Base-by-base conservation (phyloP, 805 yeast species). In the Jamesozyma lodderae region DNA sequence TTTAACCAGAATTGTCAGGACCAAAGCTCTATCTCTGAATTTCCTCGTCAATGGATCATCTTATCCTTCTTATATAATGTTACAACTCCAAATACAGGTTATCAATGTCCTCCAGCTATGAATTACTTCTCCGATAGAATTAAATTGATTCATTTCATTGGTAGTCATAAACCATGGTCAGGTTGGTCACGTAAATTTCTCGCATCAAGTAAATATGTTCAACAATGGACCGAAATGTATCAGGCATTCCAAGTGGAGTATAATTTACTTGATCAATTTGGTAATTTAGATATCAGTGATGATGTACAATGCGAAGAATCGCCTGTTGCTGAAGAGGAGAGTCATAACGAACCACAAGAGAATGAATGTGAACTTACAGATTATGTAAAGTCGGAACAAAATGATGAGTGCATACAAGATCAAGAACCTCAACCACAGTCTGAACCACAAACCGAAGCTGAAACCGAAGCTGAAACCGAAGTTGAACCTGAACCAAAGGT, bases 41-140 rank as follows among this genome's bases (percentile, higher is more conserved):
- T 32, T 3, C n/a, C 41, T 3, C 41, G 49, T 22, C 40, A 49
- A 11, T 88, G 96, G 96, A 59, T 67, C 23, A 69, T 75, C 33
- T 62, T 92, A 34, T 88, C 96, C 2, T 90, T 88, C 50, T 49
- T 75, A 33, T 90, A 77, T 66, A 90, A 90, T 53, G 94, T 90
- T 23, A 90, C 96, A 40, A 62, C 48, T 85, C 38, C 70, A 75
- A 25, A 67, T 68, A 17, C 75, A 31, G 76, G 73, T 34, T 84
- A 84, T 53, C 80, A 84, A 60, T 81, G 79, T 59, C 63, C 68
- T 16, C 92, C 94, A 0, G 92, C 94, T 0, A 75, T 65, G 52
- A 60, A 59, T 28, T 70, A 72, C 52, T 84, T 79, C 53, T 42
- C 49, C 13, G 40, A 56, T 11, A 60, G 68, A 18, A 60, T 75